phyloP scores from a whole-genome alignment of 2,329 filamentous ascomycete genomes.

The Rutstroemia sp. region DNA sequence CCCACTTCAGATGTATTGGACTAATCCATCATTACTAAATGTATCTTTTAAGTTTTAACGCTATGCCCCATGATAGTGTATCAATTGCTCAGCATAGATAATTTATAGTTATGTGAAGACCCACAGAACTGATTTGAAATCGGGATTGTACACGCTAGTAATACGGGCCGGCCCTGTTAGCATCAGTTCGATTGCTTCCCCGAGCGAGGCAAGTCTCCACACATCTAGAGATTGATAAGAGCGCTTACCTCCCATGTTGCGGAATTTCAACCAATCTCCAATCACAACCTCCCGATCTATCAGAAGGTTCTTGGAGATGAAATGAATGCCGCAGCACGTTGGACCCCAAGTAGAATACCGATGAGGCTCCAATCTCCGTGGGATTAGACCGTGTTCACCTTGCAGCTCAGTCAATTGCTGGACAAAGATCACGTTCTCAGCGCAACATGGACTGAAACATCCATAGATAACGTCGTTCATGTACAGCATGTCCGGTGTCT shows the following conservation, averaged over 20 bases:
- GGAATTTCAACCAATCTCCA: neutral
- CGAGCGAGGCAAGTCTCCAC: neutral
- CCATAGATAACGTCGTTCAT: neutral
- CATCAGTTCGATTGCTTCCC: neutral
- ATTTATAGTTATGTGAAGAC: neutral
- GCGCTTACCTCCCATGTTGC: neutral
- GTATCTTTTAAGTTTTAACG: neutral
- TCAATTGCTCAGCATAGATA: neutral
- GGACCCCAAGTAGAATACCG: neutral
- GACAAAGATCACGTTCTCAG: neutral
- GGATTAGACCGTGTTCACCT: neutral
- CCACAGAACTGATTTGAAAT: neutral
- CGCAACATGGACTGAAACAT: neutral
- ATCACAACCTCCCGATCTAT: neutral
- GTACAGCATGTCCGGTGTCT: neutral
- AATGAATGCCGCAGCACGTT: neutral
- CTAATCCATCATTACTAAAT: neutral
- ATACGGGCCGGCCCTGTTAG: neutral
- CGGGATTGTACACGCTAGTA: neutral
- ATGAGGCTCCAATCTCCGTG: neutral
- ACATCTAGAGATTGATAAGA: neutral
- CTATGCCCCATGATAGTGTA: neutral
- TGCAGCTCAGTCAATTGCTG: neutral
- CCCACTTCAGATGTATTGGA: neutral
- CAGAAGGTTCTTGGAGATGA: neutral